phyloP scores from a whole-genome alignment of 2,329 filamentous ascomycete species.

The Claviceps sorghi region DNA sequence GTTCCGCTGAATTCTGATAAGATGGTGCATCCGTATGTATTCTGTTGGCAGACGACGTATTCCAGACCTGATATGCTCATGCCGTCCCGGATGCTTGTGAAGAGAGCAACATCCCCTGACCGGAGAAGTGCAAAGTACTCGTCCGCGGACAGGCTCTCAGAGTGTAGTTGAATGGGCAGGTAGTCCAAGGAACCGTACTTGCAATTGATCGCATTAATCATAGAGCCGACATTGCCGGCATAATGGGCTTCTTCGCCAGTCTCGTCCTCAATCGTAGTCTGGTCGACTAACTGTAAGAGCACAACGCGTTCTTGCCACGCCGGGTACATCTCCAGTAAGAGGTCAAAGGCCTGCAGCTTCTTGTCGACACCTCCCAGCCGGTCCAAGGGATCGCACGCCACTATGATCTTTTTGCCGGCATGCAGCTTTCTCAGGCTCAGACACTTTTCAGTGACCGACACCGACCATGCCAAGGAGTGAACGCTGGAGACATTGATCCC shows the following conservation, averaged over 20 bases:
- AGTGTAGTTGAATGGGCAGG: constrained; percentile 85
- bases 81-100: constrained; percentile 86
- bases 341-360: constrained; percentile 84
- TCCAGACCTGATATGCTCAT: constrained; percentile 98
- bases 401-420: constrained; percentile 76
- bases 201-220: constrained; percentile 83
- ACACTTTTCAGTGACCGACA: constrained; percentile 56
- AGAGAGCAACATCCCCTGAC: constrained; percentile 76
- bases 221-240: constrained; percentile 71
- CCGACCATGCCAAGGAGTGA: constrained; percentile 57
- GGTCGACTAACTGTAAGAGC: constrained; percentile 83
- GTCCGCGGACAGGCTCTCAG: constrained; percentile 73
- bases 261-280: constrained; percentile 59
- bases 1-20: constrained; percentile 96
- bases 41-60: constrained; percentile 82
- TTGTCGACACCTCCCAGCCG: constrained; percentile 82
- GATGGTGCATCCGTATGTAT: constrained; percentile 73
- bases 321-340: constrained; percentile 75
- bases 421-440: constrained; percentile 60
- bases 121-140: constrained; percentile 88
- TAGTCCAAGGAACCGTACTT: constrained; percentile 75
- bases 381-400: constrained; percentile 83
- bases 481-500: constrained; percentile 74
- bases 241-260: constrained; percentile 66
- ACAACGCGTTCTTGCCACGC: constrained; percentile 85